These are phyloP conservation scores for Corylus heterophylla DNA, from an alignment of 306 rosid genomes.

Conservation along the genomic window DNA sequence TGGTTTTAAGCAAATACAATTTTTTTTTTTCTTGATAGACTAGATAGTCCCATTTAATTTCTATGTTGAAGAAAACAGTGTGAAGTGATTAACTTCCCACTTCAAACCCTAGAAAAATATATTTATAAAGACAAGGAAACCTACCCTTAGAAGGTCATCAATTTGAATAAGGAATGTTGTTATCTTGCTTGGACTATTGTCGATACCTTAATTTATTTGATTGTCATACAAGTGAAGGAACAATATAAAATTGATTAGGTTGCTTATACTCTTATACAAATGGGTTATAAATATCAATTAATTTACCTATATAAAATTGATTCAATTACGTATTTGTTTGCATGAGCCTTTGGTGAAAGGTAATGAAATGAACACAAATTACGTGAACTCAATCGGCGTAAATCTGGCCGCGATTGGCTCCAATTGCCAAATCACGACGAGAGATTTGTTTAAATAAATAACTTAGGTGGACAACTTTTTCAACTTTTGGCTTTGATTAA, in stretches of 20 bases:
- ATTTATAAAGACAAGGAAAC: background rate
- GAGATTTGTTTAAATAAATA: background rate
- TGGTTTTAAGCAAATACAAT: too few relatives aligned
- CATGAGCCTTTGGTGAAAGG: background rate
- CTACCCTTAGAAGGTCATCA: background rate
- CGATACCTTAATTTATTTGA: background rate
- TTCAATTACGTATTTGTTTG: background rate
- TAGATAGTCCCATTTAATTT: too few relatives aligned
- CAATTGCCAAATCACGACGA: background rate
- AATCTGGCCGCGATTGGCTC: constrained; percentile 20
- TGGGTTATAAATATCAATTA: background rate
- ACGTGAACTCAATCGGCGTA: background rate
- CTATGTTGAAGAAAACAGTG: too few relatives aligned
- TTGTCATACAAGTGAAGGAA: background rate
- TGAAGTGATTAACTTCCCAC: too few relatives aligned
- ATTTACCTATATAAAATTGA: background rate
- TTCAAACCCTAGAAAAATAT: background rate
- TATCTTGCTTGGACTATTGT: background rate
- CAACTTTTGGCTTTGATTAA: too few relatives aligned
- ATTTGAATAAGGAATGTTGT: constrained; percentile 11
- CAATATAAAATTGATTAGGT: background rate
- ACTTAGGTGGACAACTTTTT: too few relatives aligned
- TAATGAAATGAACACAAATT: background rate
- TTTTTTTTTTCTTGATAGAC: too few relatives aligned
- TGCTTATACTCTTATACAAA: background rate